Evolutionary conservation across 1,284 basidiomycete species (phyloP).

Genomic region (Anthracocystis panici-leucophaei): DNA sequence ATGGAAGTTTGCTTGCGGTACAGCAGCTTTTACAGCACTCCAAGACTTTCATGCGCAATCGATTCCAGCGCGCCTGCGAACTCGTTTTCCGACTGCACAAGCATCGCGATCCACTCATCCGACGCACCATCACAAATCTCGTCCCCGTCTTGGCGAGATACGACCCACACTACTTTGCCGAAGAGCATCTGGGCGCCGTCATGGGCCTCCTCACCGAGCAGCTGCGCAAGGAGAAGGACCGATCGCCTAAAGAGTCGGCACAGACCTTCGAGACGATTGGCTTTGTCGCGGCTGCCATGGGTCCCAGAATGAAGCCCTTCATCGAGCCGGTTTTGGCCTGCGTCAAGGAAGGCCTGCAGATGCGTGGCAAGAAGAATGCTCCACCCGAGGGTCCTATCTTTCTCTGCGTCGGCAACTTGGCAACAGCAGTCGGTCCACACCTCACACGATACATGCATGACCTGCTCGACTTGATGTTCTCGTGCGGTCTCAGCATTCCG

Average conservation of each 20-base stretch:
- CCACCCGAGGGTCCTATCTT: slow-evolving; percentile 96
- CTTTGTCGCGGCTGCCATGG: slow-evolving; percentile 90
- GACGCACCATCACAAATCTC: slow-evolving; percentile 72
- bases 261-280: slow-evolving; percentile 91
- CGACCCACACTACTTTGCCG: slow-evolving; percentile 67
- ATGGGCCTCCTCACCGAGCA: slow-evolving; percentile 60
- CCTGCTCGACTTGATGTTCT: slow-evolving; percentile 95
- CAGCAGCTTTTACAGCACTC: slow-evolving; percentile 91
- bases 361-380: slow-evolving; percentile 90
- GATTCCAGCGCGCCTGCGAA: slow-evolving; percentile 88
- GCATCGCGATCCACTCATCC: slow-evolving; percentile 87
- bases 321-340: slow-evolving; percentile 90
- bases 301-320: slow-evolving; percentile 94
- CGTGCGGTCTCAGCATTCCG: slow-evolving; percentile 90
- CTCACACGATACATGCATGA: slow-evolving; percentile 96
- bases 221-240: slow-evolving; percentile 61
- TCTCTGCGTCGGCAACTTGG: slow-evolving; percentile 96
- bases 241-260: slow-evolving; percentile 55
- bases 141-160: slow-evolving; percentile 66
- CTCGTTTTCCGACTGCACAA: slow-evolving; percentile 92
- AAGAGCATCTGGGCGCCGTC: slow-evolving; percentile 65
- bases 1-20: slow-evolving; percentile 92
- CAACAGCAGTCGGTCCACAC: slow-evolving; percentile 93
- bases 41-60: slow-evolving; percentile 94
- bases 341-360: slow-evolving; percentile 87